Evolutionary conservation across 768 basidiomycete species (phyloP), one percentile per base, ranked within the genome.

Genomic region (Pleurotus ostreatus): DNA sequence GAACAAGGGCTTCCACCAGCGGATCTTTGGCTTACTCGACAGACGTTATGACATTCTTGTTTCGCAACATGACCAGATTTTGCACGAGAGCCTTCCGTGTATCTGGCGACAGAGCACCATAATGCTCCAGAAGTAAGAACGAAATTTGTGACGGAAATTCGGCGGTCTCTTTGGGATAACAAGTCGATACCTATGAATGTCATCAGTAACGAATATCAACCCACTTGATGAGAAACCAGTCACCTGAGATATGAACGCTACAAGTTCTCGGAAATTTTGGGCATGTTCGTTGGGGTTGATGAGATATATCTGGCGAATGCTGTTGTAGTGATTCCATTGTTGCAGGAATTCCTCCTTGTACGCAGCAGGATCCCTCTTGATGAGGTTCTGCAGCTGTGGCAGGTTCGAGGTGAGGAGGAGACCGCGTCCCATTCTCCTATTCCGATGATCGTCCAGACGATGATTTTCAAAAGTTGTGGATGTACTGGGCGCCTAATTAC

Each of bases 331-430:
- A 58, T 91, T 92, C 88, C 94, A 97, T 78, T 99, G 96, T 61
- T 93, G 93, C 13, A 94, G 67, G 63, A 98, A 99, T 63, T 99
- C 97, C 59, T 98, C 96, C 67, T 84, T 89, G 76, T 99, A 98
- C 0, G 83, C 86, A 7, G 74, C 70, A 2, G 96, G 91, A 68
- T 97, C 93, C 44, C 97, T 83, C 68, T 99, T 99, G 70, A 99
- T 94, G 53, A 98, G 79, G 68, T 98, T 98, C 70, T 98, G 96
- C 6, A 99, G 80, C 66, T 97, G 93, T 0, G 97, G 95, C 7
- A 98, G 82, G 66, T 96, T 96, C 13, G 90, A 83, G 30, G 92
- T 88, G 61, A 96, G 81, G 55, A 94, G 79, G 51, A 88, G 78
- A 48, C 89, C 90, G 56, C 91, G 79, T 61, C 76, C 81, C 79